Evolutionary conservation across 139 green algal genomes (phyloP).

Genomic region (Pseudopediastrum boryanum): DNA sequence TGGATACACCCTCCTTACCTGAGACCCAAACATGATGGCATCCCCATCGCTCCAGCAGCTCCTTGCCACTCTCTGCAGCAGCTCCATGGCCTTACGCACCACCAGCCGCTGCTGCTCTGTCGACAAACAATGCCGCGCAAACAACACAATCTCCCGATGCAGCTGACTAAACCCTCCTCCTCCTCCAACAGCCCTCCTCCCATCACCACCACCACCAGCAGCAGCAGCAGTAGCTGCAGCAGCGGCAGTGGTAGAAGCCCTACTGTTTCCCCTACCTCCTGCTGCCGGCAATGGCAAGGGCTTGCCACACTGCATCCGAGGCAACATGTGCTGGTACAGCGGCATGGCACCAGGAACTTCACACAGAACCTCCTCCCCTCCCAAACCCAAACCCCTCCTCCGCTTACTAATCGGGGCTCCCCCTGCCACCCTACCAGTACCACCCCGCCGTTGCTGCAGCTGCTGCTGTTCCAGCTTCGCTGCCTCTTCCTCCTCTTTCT

Average conservation of each 20-base stretch:
- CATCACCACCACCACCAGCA: background rate
- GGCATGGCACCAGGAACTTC: too few species aligned
- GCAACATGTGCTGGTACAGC: too few species aligned
- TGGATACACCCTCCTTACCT: too few species aligned
- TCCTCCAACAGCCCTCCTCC: background rate
- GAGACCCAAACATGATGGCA: conserved; percentile 76
- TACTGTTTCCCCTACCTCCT: too few species aligned
- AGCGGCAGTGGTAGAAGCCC: too few species aligned
- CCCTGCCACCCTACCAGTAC: too few species aligned
- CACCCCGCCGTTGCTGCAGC: background rate
- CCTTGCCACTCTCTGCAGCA: conserved; percentile 38
- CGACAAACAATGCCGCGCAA: conserved; percentile 51
- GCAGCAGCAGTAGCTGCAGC: background rate
- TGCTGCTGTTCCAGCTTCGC: too few species aligned
- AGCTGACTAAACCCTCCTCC: conserved; percentile 46
- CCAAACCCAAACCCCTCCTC: too few species aligned
- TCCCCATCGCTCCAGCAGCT: conserved; percentile 60
- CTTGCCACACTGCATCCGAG: too few species aligned
- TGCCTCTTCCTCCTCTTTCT: background rate
- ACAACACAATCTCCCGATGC: conserved; percentile 59
- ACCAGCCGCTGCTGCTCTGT: conserved; percentile 39
- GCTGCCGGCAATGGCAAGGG: too few species aligned
- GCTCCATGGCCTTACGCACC: conserved; percentile 41
- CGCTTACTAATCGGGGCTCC: too few species aligned
- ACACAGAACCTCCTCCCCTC: too few species aligned